These are phyloP conservation scores for Penicillium lagena DNA, from an alignment of 495 filamentous ascomycete species.

Conservation along the genomic window DNA sequence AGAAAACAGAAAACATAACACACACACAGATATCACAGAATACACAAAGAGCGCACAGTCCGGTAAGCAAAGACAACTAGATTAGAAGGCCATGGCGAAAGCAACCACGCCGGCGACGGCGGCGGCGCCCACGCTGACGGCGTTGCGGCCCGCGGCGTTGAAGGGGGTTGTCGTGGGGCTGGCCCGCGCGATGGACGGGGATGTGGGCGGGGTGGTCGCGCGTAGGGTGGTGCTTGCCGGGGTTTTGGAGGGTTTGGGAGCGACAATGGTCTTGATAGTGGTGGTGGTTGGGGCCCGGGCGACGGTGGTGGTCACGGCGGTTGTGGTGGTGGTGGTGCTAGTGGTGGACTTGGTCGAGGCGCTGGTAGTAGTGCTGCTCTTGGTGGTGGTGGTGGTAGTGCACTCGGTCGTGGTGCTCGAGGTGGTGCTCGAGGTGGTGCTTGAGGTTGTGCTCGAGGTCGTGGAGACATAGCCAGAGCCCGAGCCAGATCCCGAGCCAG, in stretches of 20 bases:
- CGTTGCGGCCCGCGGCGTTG: conserved; percentile 42
- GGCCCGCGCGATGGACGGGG: background rate
- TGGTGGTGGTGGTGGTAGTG: too few species aligned
- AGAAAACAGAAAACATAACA: too few species aligned
- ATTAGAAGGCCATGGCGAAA: conserved; percentile 14
- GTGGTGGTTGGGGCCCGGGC: background rate
- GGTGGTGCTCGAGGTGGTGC: conserved; percentile 9
- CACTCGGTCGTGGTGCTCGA: too few species aligned
- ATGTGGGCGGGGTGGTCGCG: background rate
- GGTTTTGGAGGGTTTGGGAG: too few species aligned
- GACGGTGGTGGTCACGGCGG: conserved; percentile 4
- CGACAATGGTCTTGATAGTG: background rate
- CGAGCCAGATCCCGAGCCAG: conserved; percentile 17
- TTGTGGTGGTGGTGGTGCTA: background rate
- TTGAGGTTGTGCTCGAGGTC: too few species aligned
- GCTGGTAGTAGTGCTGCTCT: too few species aligned
- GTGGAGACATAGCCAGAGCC: conserved; percentile 21
- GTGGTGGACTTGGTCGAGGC: too few species aligned
- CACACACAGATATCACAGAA: too few species aligned
- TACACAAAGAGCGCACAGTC: too few species aligned
- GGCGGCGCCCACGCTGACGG: conserved; percentile 39
- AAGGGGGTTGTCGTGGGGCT: conserved; percentile 7
- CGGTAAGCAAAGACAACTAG: too few species aligned
- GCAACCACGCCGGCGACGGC: conserved; percentile 36
- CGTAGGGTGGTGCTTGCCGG: background rate